phyloP scores from a whole-genome alignment of 768 basidiomycete genomes.

The Trametes cingulata region DNA sequence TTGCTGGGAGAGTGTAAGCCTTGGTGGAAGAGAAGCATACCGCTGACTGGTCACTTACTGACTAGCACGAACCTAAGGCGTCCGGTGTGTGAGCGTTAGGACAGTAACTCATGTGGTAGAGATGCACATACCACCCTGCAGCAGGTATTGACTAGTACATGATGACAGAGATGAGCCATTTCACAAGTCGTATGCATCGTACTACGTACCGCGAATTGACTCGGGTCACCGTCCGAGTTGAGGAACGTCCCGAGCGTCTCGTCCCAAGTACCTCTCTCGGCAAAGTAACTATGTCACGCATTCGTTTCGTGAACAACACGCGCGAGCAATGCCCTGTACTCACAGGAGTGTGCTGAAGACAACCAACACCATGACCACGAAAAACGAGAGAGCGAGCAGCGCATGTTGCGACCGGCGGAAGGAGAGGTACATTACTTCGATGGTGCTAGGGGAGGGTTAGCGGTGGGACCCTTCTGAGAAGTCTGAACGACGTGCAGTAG shows the following conservation, averaged over 20 bases:
- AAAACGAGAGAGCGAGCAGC: slow-evolving; percentile 82
- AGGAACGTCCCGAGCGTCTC: slow-evolving; percentile 76
- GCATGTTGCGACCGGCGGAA: slow-evolving; percentile 86
- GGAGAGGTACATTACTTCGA: slow-evolving; percentile 91
- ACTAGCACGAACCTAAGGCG: slow-evolving; percentile 66
- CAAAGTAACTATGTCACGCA: slow-evolving; percentile 64
- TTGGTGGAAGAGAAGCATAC: not conserved
- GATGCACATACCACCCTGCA: slow-evolving; percentile 65
- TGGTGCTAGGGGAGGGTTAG: slow-evolving; percentile 51
- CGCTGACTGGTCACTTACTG: slow-evolving; percentile 50
- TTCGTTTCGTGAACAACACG: not conserved
- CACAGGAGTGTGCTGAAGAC: slow-evolving; percentile 86
- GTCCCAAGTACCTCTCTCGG: slow-evolving; percentile 91
- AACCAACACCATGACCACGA: slow-evolving; percentile 83
- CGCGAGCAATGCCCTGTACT: slow-evolving; percentile 28
- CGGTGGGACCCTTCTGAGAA: not conserved
- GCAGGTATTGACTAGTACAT: slow-evolving; percentile 61
- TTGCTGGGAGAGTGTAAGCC: slow-evolving; percentile 46
- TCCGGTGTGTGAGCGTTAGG: not conserved
- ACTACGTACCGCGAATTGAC: slow-evolving; percentile 66
- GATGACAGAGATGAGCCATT: not conserved
- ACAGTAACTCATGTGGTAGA: slow-evolving; percentile 14
- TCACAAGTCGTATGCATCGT: not conserved
- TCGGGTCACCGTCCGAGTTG: slow-evolving; percentile 81
- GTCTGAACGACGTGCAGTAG: slow-evolving; percentile 46